Evolutionary conservation across 805 yeast species (phyloP).

Genomic region (Candida nemodendra): DNA sequence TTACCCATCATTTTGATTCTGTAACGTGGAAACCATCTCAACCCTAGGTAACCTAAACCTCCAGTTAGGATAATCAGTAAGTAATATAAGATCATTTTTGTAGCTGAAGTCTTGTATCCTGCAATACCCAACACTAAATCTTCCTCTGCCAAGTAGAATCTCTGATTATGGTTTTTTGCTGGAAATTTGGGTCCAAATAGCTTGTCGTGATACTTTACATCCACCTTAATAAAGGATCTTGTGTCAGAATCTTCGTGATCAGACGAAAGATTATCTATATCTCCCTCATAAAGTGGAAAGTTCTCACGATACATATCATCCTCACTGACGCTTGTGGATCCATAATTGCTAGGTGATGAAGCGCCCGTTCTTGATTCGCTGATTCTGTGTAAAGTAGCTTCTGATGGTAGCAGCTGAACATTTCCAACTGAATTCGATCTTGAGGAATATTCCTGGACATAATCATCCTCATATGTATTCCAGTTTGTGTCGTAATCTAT

Average conservation of each 20-base stretch:
- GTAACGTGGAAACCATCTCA: constrained; percentile 85
- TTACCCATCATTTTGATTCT: constrained; percentile 66
- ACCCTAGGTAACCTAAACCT: constrained; percentile 70
- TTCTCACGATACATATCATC: constrained; percentile 18
- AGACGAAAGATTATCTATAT: constrained; percentile 15
- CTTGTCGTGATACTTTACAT: constrained; percentile 38
- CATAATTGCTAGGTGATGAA: constrained; percentile 9
- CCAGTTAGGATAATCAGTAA: constrained; percentile 54
- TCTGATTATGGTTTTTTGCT: constrained; percentile 56
- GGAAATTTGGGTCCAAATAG: constrained; percentile 39
- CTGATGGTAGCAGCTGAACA: not conserved
- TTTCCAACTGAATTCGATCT: constrained; percentile 4
- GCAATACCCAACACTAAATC: constrained; percentile 94
- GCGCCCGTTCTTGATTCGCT: not conserved
- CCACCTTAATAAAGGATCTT: constrained; percentile 24
- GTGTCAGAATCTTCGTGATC: constrained; percentile 14
- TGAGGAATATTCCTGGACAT: constrained; percentile 18
- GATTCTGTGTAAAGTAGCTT: not conserved
- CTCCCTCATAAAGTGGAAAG: constrained; percentile 20
- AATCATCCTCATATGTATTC: constrained; percentile 59
- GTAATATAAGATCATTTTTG: constrained; percentile 49
- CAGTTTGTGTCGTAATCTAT: constrained; percentile 75
- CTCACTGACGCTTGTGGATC: constrained; percentile 19
- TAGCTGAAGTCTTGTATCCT: constrained; percentile 63
- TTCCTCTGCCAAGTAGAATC: constrained; percentile 92